Base-by-base conservation (phyloP, 257 asterid genomes). In the Petunia secreta region DNA sequence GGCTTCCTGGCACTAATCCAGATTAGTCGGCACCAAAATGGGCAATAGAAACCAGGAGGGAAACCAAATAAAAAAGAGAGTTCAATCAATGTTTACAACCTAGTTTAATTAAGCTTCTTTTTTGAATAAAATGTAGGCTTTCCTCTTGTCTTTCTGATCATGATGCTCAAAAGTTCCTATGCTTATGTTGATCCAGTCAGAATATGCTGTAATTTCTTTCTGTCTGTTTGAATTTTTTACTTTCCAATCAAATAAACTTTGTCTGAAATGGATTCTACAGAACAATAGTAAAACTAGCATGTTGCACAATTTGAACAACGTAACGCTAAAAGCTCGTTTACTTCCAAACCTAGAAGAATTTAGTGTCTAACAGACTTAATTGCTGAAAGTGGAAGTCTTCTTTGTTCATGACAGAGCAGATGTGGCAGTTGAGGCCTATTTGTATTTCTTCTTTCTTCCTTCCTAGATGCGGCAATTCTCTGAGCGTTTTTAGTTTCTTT, bases 381-480 rank as follows among this genome's bases (percentile, higher is more conserved):
- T 67, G 54, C 75, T n/a, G 54, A 67, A 67, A 41, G 14, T 67
- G 54, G 15, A 54, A 13, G 54, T 67, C 14, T 67, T 37, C 7
- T 41, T 41, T 66, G 75, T 66, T 67, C 75, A 67, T 67, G 54
- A 67, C 41, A 67, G 54, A 67, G 7, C 54, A 41, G 38, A 41
- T 67, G 75, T 67, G 53, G 54, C 38, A 41, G 15, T 43, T 0
- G 38, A n/a, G 75, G 38, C 53, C 75, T n/a, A 25, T 41, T 67
- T n/a, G n/a, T 63, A 63, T 63, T 9, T 37, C 37, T 63, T 63
- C 43, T 36, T 60, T 60, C 13, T 40, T 60, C 66, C 66, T 60
- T 8, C 37, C 37, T 8, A 57, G 73, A 78, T 53, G 84, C 85
- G 75, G 53, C 84, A 86, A 84, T 89, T 62, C 80, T 74, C 83